Evolutionary conservation across 768 basidiomycete species (phyloP).

Genomic region (Cantharellus anzutake): DNA sequence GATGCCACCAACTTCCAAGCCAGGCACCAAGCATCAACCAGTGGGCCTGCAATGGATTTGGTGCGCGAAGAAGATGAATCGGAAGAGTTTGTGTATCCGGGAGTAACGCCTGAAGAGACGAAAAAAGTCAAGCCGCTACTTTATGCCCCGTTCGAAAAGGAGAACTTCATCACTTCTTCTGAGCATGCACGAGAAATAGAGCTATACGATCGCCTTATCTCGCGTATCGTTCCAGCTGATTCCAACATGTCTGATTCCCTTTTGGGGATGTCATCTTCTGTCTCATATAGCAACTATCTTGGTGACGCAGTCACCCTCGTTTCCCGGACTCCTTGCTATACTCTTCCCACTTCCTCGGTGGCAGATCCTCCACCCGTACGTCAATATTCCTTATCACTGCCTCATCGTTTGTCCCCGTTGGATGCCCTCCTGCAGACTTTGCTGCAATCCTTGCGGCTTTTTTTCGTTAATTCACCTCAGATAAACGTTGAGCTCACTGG

Average conservation of each 20-base stretch:
- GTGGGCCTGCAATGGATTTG: constrained; percentile 34
- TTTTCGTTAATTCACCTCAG: constrained; percentile 74
- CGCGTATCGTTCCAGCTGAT: constrained; percentile 41
- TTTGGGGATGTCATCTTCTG: constrained; percentile 37
- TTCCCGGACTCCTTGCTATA: constrained; percentile 43
- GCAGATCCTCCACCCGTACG: too few species aligned
- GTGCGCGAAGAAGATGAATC: constrained; percentile 17
- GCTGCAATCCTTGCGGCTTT: constrained; percentile 49
- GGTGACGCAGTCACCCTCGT: constrained; percentile 52
- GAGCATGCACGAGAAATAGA: constrained; percentile 73
- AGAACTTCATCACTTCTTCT: constrained; percentile 32
- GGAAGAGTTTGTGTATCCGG: constrained; percentile 32
- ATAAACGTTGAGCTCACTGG: constrained; percentile 80
- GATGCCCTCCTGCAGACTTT: constrained; percentile 57
- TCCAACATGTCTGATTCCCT: neutral
- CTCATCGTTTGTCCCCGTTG: constrained; percentile 55
- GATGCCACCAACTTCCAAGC: constrained; percentile 13
- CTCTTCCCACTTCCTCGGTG: constrained; percentile 20
- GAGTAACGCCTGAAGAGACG: constrained; percentile 12
- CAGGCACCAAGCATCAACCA: constrained; percentile 52
- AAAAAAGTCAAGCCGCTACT: constrained; percentile 18
- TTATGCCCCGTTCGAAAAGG: constrained; percentile 34
- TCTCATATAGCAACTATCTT: constrained; percentile 70
- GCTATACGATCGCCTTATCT: constrained; percentile 58
- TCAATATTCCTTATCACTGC: neutral